Base-by-base conservation (phyloP, 805 yeast species). In the Wickerhamomyces sydowiorum region DNA sequence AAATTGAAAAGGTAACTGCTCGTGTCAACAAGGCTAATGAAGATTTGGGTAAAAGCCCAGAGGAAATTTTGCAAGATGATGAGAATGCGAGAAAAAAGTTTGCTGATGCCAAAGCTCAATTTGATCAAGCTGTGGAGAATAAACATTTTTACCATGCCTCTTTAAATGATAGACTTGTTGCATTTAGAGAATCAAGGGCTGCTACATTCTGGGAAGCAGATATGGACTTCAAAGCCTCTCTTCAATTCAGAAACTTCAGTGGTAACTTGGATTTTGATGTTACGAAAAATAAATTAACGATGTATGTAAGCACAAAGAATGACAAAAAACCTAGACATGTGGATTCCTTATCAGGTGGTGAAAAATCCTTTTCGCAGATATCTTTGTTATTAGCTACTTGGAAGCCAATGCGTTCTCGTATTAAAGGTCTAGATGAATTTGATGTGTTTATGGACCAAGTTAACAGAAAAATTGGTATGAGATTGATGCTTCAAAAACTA, bases 381-480 rank as follows among this genome's bases (percentile, higher is more conserved):
- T 86, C 97, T 0, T 72, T 93, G 44, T 64, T 93, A 36, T 68
- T 91, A 45, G 83, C 97, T 0, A 84, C 95, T 23, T 93, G 99
- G 99, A 79, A 80, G 49, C 82, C 87, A 22, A 90, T 93, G 96
- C 79, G 83, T 46, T 82, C 95, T 0, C 77, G 86, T 43, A 75
- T 93, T 17, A 76, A 95, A 45, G 97, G 97, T 0, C 66, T 93
- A 45, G 99, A 93, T 63, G 99, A 93, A 62, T 93, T 86, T 60
- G 99, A 93, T 64, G 99, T 93, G 18, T 93, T 82, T 56, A 93
- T 93, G 99, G 99, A 93, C 61, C 87, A 88, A 38, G 86, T 88
- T 15, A 89, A 90, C 58, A 74, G 99, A 50, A 73, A 82, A 36
- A 76, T 85, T 40, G 88, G 96, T 46, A 78, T 93, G 57, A 72